Conservation (phyloP, 2,329 filamentous ascomycete genomes). For the Mariannaea elegans region DNA sequence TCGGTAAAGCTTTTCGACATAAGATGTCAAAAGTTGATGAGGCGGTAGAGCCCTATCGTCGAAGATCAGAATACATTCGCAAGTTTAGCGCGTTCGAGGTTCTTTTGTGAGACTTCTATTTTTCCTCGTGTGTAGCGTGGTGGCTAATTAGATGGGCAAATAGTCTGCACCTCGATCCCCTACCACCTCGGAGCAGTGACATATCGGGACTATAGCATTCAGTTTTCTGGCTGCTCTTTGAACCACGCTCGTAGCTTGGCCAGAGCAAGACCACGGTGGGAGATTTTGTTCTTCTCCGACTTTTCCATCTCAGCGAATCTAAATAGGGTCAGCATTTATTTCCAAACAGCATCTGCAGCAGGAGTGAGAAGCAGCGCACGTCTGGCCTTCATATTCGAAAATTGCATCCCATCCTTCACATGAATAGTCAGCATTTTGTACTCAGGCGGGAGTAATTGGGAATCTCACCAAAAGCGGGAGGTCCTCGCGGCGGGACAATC, state of each 20-base stretch:
- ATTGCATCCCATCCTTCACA: slow-evolving; percentile 89
- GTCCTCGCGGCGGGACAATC: slow-evolving; percentile 86
- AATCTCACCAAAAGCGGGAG: slow-evolving; percentile 79
- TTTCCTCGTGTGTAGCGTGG: neutral
- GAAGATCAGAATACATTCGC: slow-evolving; percentile 72
- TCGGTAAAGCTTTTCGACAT: slow-evolving; percentile 56
- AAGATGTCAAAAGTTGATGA: slow-evolving; percentile 49
- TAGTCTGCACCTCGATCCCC: slow-evolving; percentile 6
- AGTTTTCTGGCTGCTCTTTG: slow-evolving; percentile 49
- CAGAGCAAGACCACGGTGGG: slow-evolving; percentile 88
- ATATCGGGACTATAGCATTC: neutral
- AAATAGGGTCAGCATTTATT: slow-evolving; percentile 20
- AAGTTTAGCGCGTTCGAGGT: slow-evolving; percentile 83
- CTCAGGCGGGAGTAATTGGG: neutral
- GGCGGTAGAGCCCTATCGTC: slow-evolving; percentile 77
- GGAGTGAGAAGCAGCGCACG: slow-evolving; percentile 56
- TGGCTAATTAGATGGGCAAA: neutral
- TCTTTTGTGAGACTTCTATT: slow-evolving; percentile 65
- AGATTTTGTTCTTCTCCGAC: slow-evolving; percentile 87
- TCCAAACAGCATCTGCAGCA: neutral
- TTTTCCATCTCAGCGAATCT: slow-evolving; percentile 96
- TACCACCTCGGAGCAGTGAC: neutral
- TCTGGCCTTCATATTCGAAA: slow-evolving; percentile 92
- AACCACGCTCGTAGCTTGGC: slow-evolving; percentile 88
- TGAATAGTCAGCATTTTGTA: slow-evolving; percentile 19